These are phyloP conservation scores for Pichia gijzeniarum DNA, from an alignment of 805 yeast genomes.

Conservation along the genomic window DNA sequence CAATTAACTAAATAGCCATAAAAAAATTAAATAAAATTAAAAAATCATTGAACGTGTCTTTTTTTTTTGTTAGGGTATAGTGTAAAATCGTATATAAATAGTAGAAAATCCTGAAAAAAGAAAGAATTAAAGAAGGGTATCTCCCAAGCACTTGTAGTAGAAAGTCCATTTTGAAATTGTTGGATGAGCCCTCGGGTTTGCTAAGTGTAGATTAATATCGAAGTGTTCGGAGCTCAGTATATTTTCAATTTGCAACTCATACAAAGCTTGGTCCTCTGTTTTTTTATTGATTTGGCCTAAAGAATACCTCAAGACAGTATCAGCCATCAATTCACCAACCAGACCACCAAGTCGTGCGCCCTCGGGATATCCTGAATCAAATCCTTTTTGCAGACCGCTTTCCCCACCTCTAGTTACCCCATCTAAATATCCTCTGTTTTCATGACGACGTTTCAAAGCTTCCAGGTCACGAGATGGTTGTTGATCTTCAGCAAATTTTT, in stretches of 20 bases:
- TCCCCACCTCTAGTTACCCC: slow-evolving; percentile 71
- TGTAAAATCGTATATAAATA: neutral
- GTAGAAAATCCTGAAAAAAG: neutral
- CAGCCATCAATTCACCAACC: slow-evolving; percentile 61
- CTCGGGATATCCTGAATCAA: slow-evolving; percentile 68
- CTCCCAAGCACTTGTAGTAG: neutral
- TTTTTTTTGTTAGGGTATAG: too few species aligned
- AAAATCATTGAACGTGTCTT: too few species aligned
- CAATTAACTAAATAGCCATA: too few species aligned
- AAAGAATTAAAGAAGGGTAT: neutral
- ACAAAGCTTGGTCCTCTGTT: slow-evolving; percentile 32
- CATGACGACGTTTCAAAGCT: slow-evolving; percentile 50
- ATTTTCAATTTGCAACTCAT: slow-evolving; percentile 52
- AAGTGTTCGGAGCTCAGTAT: slow-evolving; percentile 52
- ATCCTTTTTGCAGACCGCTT: slow-evolving; percentile 65
- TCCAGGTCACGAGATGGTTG: neutral
- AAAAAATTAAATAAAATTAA: neutral
- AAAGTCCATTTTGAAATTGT: slow-evolving; percentile 23
- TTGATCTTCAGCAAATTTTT: neutral
- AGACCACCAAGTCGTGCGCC: slow-evolving; percentile 67
- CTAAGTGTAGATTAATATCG: slow-evolving; percentile 39
- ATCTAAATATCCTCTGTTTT: slow-evolving; percentile 76
- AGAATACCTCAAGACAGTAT: slow-evolving; percentile 18
- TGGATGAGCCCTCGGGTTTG: slow-evolving; percentile 26
- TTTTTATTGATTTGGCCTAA: slow-evolving; percentile 7